These are phyloP conservation scores for Picochlorum sp. DNA, from an alignment of 139 green algal genomes.

Conservation along the genomic window DNA sequence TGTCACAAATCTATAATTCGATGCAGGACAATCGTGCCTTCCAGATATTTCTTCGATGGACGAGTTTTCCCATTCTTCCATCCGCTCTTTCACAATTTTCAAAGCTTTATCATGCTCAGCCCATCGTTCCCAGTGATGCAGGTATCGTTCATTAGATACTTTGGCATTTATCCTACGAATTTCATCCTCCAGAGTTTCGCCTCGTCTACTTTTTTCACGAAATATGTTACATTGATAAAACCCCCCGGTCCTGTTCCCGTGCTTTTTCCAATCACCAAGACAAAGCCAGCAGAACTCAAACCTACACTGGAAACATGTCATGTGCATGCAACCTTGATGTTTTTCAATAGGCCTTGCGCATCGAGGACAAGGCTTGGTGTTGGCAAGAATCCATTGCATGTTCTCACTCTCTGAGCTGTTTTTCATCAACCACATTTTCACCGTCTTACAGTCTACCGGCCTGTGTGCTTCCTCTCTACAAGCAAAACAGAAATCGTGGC, in stretches of 20 bases:
- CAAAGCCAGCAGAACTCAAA: slow-evolving; percentile 62
- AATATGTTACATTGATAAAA: slow-evolving; percentile 60
- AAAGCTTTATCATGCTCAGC: slow-evolving; percentile 49
- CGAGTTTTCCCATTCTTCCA: slow-evolving; percentile 31
- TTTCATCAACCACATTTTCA: slow-evolving; percentile 54
- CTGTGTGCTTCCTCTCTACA: slow-evolving; percentile 70
- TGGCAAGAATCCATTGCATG: slow-evolving; percentile 67
- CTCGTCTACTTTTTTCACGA: slow-evolving; percentile 45
- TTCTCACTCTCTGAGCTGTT: slow-evolving; percentile 76
- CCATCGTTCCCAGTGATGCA: slow-evolving; percentile 82
- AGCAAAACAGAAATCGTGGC: slow-evolving; percentile 57
- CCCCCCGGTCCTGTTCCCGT: slow-evolving; percentile 90
- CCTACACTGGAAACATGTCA: slow-evolving; percentile 63
- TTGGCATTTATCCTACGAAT: slow-evolving; percentile 71
- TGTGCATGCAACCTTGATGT: slow-evolving; percentile 85
- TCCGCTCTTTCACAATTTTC: slow-evolving; percentile 11
- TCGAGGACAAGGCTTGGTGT: slow-evolving; percentile 79
- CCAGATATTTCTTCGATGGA: slow-evolving; percentile 65
- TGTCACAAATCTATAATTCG: slow-evolving; percentile 82
- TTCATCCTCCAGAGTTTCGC: slow-evolving; percentile 75
- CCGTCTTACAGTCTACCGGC: slow-evolving; percentile 54
- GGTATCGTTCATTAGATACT: slow-evolving; percentile 74
- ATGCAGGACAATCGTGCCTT: slow-evolving; percentile 65
- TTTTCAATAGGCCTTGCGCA: slow-evolving; percentile 73
- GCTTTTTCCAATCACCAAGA: slow-evolving; percentile 71